Base-by-base conservation (phyloP, 345 rosid genomes). In the Ailanthus altissimus region DNA sequence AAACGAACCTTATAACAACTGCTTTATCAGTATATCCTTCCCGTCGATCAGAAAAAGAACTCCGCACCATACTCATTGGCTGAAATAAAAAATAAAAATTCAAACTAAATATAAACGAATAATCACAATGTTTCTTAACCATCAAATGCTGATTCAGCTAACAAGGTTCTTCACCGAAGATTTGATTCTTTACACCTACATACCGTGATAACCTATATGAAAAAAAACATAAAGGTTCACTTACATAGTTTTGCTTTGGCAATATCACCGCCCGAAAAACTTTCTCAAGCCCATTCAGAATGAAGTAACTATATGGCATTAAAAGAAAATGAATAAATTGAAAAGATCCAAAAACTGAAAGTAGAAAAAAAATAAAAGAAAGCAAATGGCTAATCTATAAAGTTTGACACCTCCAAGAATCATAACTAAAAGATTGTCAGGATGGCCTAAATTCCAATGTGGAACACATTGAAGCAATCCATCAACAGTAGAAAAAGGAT, bases 261-360 rank as follows among this genome's bases (percentile, higher is more conserved):
- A 93, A 78, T 83, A 96, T 92, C 71, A 96, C 81, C 80, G 86
- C 81, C 71, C 98, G 94, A 71, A 88, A 92, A 80, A 96, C 98
- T 80, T 97, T 90, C 87, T 96, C 99, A 14, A 96, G 91, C 76
- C 99, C 99, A 78, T 96, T 93, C 85, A 96, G 79, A 75, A 96
- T 78, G 83, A 93, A 92, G 83, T 91, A 96, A 63, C 99, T 96
- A 75, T 77, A 80, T 51, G 58, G 54, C 63, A 85, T 66, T 18
- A 80, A 79, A 81, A 65, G 18, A 20, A 46, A 61, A 77, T n/a
- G n/a, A n/a, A 32, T 2, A 43, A 67, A 59, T 50, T 28, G 70
- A 65, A 45, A 47, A 72, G 42, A 58, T 32, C 6, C 7, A 45
- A 68, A 40, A 7, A 13, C 45, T 42, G 12, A 43, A 61, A 63